Evolutionary conservation across 2,329 filamentous ascomycete genomes (phyloP).

Genomic region (Paramyrothecium roridum): DNA sequence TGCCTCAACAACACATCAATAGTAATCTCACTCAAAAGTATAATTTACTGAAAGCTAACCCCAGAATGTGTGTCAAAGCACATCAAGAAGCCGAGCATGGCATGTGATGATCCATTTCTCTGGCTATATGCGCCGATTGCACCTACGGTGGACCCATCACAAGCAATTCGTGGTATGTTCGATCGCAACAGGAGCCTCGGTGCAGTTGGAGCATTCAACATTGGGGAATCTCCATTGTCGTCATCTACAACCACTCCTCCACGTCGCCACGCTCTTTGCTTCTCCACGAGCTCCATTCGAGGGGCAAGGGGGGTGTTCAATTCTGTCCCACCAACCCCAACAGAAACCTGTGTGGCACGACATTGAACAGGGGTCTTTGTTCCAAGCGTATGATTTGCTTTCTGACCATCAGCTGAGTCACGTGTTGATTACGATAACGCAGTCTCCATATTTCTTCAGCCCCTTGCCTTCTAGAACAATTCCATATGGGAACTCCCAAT

Average conservation of each 20-base stretch:
- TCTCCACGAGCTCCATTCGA: background rate
- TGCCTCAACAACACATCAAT: too few relatives aligned
- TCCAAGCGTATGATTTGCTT: too few relatives aligned
- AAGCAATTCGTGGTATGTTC: background rate
- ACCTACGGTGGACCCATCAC: background rate
- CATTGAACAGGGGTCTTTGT: background rate
- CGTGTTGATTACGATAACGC: too few relatives aligned
- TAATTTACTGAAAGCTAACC: background rate
- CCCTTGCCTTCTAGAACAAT: too few relatives aligned
- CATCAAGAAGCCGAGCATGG: background rate
- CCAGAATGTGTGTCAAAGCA: background rate
- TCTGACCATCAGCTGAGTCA: too few relatives aligned
- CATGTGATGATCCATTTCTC: background rate
- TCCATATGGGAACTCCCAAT: too few relatives aligned
- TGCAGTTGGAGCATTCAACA: background rate
- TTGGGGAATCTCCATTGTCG: background rate
- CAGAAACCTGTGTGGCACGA: background rate
- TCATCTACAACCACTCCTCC: background rate
- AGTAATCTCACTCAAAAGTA: background rate
- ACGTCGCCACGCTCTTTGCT: background rate
- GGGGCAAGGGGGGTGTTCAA: background rate
- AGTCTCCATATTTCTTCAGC: too few relatives aligned
- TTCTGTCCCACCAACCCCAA: background rate
- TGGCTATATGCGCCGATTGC: too few relatives aligned
- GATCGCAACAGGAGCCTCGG: background rate